A percentile compares a stretch with the other conserved stretches of the same genome.
Conservation (phyloP, 2,329 filamentous ascomycete species). For the Helotiales sp. region DNA sequence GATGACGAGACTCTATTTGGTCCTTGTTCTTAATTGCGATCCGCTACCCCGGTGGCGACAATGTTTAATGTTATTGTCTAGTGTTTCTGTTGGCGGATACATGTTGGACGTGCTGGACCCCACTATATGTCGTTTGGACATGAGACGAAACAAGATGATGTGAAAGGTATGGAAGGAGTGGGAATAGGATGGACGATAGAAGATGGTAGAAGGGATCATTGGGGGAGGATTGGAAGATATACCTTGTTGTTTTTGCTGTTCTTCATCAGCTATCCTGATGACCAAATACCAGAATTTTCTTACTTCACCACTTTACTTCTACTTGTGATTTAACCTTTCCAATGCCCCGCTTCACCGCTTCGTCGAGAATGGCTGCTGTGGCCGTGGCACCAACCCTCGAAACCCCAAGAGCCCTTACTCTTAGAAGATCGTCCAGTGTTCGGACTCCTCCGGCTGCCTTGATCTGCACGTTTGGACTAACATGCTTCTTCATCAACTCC, state of each 20-base stretch:
- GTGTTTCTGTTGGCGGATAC: neutral
- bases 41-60: neutral
- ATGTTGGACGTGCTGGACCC: too few relatives aligned
- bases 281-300: neutral
- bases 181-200: neutral
- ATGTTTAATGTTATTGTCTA: neutral
- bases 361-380: conserved; percentile 54
- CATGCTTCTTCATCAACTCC: conserved; percentile 52
- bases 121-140: neutral
- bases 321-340: conserved; percentile 22
- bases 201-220: neutral
- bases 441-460: conserved; percentile 60
- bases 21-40: neutral
- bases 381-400: conserved; percentile 57
- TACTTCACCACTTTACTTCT: conserved; percentile 3
- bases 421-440: conserved; percentile 55
- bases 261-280: neutral
- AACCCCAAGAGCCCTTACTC: conserved; percentile 54
- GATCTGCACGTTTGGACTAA: conserved; percentile 47
- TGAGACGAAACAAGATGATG: neutral
- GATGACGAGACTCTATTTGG: conserved; percentile 2
- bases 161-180: neutral
- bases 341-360: conserved; percentile 52
- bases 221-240: too few relatives aligned
- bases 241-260: neutral